Percentiles rank a stretch among this genome's conserved stretches.
Evolutionary conservation across 176 grass and related monocot genomes (phyloP).

Genomic region (Metroxylon sagu): DNA sequence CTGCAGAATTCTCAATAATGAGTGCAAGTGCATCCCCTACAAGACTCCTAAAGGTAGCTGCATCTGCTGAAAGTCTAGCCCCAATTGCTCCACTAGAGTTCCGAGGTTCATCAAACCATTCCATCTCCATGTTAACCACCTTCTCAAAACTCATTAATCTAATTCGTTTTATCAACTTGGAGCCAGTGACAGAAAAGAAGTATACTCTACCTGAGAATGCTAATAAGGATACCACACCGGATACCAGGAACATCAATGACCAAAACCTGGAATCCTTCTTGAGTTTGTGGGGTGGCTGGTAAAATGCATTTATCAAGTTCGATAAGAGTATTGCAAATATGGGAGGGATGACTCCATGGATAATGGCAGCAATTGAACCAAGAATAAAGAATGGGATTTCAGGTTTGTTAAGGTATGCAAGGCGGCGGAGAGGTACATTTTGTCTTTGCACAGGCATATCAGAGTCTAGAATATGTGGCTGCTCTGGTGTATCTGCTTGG

Average conservation of each 20-base stretch:
- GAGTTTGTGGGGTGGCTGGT: slow-evolving; percentile 53
- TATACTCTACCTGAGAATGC: slow-evolving; percentile 59
- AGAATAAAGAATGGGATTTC: slow-evolving; percentile 64
- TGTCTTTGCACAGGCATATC: slow-evolving; percentile 19
- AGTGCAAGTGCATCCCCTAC: slow-evolving; percentile 72
- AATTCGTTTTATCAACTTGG: slow-evolving; percentile 70
- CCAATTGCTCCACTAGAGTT: slow-evolving; percentile 84
- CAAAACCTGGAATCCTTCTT: slow-evolving; percentile 72
- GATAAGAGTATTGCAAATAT: slow-evolving; percentile 71
- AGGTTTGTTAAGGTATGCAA: slow-evolving; percentile 74
- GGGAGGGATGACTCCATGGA: slow-evolving; percentile 67
- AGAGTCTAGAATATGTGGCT: background rate
- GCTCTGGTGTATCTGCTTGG: slow-evolving; percentile 43
- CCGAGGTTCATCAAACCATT: slow-evolving; percentile 77
- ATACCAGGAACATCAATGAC: slow-evolving; percentile 83
- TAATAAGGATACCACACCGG: slow-evolving; percentile 60
- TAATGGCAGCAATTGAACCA: slow-evolving; percentile 60
- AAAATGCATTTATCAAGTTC: slow-evolving; percentile 78
- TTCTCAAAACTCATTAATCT: slow-evolving; percentile 91
- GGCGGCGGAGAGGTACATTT: slow-evolving; percentile 57
- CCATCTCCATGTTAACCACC: slow-evolving; percentile 78
- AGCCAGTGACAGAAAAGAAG: slow-evolving; percentile 72
- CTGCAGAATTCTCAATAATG: slow-evolving; percentile 69
- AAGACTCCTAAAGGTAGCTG: slow-evolving; percentile 68
- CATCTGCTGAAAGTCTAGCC: slow-evolving; percentile 70